Percentiles rank a stretch among this genome's conserved stretches.
Evolutionary conservation across 2,329 filamentous ascomycete genomes (phyloP).

Genomic region (Talaromyces sp.): DNA sequence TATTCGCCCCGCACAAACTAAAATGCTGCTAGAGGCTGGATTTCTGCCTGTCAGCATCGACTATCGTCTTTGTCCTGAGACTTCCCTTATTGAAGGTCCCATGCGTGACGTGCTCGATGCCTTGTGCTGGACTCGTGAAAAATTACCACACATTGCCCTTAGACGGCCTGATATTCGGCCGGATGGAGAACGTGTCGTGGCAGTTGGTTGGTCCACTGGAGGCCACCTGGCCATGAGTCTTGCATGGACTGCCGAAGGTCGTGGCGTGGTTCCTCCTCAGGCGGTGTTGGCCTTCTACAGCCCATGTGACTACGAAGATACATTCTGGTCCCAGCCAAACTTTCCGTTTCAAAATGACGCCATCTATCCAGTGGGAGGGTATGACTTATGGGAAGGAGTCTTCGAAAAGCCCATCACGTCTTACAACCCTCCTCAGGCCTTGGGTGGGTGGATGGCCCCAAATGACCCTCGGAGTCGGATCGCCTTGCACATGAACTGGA

Average conservation of each 20-base stretch:
- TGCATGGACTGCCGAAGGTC: slow-evolving; percentile 34
- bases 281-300: slow-evolving; percentile 49
- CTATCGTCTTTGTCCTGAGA: slow-evolving; percentile 50
- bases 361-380: neutral
- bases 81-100: slow-evolving; percentile 40
- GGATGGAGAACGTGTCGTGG: slow-evolving; percentile 33
- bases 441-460: neutral
- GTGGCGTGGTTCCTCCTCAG: slow-evolving; percentile 36
- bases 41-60: slow-evolving; percentile 49
- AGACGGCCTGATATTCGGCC: neutral
- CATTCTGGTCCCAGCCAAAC: neutral
- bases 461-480: neutral
- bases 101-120: slow-evolving; percentile 38
- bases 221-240: slow-evolving; percentile 47
- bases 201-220: slow-evolving; percentile 51
- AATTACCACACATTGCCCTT: neutral
- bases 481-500: neutral
- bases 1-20: slow-evolving; percentile 30
- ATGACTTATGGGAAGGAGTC: neutral
- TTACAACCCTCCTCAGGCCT: neutral
- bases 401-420: neutral
- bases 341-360: neutral
- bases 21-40: slow-evolving; percentile 35
- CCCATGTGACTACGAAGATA: slow-evolving; percentile 39
- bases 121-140: neutral